Evolutionary conservation across 441 rosid genomes (phyloP).

Genomic region (Biscutella laevigata): DNA sequence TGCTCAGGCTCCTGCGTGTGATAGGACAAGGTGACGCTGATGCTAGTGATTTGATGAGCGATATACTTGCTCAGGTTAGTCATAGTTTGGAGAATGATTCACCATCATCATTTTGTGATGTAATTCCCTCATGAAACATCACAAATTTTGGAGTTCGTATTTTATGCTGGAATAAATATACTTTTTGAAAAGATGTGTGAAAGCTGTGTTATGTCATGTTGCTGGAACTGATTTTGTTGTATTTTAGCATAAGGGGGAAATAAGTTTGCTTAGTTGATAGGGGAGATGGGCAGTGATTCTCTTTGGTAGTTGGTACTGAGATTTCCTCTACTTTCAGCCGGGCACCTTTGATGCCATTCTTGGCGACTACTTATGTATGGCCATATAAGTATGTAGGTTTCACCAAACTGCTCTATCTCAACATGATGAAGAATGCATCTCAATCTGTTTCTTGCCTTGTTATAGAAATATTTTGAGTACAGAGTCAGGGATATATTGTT

Average conservation of each 20-base stretch:
- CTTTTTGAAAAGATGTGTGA: not conserved
- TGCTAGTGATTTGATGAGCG: conserved; percentile 94
- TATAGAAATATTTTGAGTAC: too few species aligned
- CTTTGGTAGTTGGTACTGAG: conserved; percentile 1
- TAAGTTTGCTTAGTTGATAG: not conserved
- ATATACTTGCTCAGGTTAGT: conserved; percentile 94
- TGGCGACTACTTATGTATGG: conserved; percentile 3
- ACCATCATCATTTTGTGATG: not conserved
- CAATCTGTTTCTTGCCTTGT: conserved; percentile 6
- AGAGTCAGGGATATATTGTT: too few species aligned
- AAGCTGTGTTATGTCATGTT: conserved; percentile 1
- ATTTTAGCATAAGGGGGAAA: not conserved
- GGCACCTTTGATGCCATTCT: conserved; percentile 1
- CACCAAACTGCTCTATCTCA: conserved; percentile 1
- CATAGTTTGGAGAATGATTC: not conserved
- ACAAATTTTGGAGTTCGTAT: not conserved
- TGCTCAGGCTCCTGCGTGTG: conserved; percentile 74
- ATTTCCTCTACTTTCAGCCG: not conserved
- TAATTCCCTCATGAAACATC: not conserved
- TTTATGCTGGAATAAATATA: too few species aligned
- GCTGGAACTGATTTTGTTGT: conserved; percentile 6
- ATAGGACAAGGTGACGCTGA: conserved; percentile 96
- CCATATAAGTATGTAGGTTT: conserved; percentile 6
- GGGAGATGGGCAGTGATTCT: not conserved
- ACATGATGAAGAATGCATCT: not conserved